Conservation (phyloP, 31 red algal genomes). For the Porphyra umbilicalis region DNA sequence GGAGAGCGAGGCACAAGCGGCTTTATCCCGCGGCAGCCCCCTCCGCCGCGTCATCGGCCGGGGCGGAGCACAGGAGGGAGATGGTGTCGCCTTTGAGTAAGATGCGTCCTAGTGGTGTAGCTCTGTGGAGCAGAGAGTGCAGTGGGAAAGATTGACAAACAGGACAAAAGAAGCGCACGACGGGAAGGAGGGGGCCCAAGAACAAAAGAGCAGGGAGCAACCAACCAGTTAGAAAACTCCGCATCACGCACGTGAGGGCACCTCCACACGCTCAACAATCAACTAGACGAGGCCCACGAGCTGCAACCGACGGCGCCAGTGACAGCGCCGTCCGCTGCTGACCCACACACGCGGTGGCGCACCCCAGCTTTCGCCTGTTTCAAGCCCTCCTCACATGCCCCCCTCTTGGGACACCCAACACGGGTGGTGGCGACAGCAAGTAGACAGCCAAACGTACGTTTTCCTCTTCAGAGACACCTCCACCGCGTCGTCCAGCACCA, state of each 20-base stretch:
- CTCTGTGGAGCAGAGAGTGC: background rate
- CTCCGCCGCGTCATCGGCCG: background rate
- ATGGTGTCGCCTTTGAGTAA: constrained; percentile 83
- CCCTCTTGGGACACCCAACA: no score
- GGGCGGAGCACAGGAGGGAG: constrained; percentile 4
- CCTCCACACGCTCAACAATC: no score
- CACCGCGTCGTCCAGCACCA: constrained; percentile 91
- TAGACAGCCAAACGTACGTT: constrained; percentile 1
- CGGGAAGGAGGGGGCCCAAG: background rate
- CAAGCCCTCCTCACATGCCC: no score
- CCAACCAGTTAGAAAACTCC: no score
- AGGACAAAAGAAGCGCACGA: background rate
- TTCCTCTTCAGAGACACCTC: constrained; percentile 40
- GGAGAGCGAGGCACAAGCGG: no score
- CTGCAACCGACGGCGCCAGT: no score
- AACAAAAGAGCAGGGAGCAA: background rate
- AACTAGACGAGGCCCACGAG: no score
- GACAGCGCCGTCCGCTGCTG: no score
- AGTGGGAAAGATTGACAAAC: no score
- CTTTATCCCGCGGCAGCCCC: background rate
- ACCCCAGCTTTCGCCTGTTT: no score
- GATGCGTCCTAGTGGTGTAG: constrained; percentile 58
- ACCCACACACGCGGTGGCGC: no score
- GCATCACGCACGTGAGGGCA: no score
- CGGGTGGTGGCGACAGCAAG: background rate